Evolutionary conservation across 768 basidiomycete species (phyloP), one percentile per base, ranked within the genome.

Genomic region (Russula earlei): DNA sequence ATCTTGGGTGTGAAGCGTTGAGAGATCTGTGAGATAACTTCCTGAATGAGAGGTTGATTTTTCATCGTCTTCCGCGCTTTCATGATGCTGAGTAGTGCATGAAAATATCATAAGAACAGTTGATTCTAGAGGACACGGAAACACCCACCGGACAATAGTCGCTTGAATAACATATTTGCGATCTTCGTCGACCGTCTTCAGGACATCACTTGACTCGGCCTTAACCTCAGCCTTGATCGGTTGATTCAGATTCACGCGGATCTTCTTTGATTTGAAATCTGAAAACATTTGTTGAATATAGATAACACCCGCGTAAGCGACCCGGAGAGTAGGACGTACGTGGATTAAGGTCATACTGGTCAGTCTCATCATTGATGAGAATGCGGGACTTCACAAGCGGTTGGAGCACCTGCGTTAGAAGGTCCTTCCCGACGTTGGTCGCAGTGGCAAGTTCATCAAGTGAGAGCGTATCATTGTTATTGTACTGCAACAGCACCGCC

Each of bases 121-220:
- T 15, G 19, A 25, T 4, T 55, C 50, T 20, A 8, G 34, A 33
- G 54, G 7, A 12, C 5, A 52, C 0, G 7, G 12, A 66, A 71
- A 1, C 57, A 14, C 57, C n/a, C 20, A 78, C 77, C 91, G 84
- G 48, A 95, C 92, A 63, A 95, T 91, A 40, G 89, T 92, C 10
- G 92, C 91, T 68, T 97, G 94, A 52, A 96, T 92, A 56, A 93
- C 84, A 64, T 94, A 89, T 78, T 96, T 96, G 57, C 95, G 83
- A 67, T 98, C 96, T 71, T 97, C 94, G 62, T 96, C 95, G 5
- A 97, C 93, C 6, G 84, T 88, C 77, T 92, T 93, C 66, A 96
- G 73, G 9, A 96, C 91, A 63, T 96, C 91, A 0, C 78, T 78
- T 9, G 85, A 80, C 66, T 98, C 95, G 7, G 87, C 84, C 77